Base-by-base conservation (phyloP, 2,329 filamentous ascomycete genomes). In the Pseudogymnoascus verrucosus region DNA sequence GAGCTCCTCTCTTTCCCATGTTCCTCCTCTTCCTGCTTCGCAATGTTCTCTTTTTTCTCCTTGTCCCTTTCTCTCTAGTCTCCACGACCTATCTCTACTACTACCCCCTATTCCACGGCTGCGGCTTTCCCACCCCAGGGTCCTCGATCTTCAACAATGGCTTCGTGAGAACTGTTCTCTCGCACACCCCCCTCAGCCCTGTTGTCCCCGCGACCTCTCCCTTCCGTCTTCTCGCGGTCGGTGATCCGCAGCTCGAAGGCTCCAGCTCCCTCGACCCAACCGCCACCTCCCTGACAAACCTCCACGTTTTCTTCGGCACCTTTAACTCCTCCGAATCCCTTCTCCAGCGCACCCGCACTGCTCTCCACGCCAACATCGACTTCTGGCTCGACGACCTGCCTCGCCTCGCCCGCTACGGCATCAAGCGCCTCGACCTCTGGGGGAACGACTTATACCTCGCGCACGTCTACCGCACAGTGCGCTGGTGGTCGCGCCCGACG, bases 401-500 rank as follows among this genome's bases (percentile, higher is more conserved):
- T 5, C 82, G 84, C 68, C 80, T 87, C 16, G 68, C 93, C 60
- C 80, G 86, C 68, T 87, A 86, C 1, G 78, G 82, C 61, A 84
- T 90, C 67, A 99, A 99, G 78, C 83, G 84, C 16, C 75, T 99
- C 69, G 95, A 99, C 75, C 83, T 97, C 1, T 84, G 92, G 71
- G 95, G 95, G 3, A 99, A 99, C 76, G 95, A 99, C 76, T 90
- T 87, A 72, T 99, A 98, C 75, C 84, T 99, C 34, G 91, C 90
- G 19, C 95, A 99, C 74, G 92, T 97, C 64, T 97, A 96, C 76
- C 84, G 91, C 14, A 89, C 87, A 0, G 76, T 96, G 60, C 82
- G 84, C 68, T 96, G 92, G 91, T 96, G 90, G 88, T 84, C 89
- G 0, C 78, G 80, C 14, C 95, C 95, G 7, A 96, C 91, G 0